phyloP scores from a whole-genome alignment of 441 rosid genomes.

The Isatis lusitanica region DNA sequence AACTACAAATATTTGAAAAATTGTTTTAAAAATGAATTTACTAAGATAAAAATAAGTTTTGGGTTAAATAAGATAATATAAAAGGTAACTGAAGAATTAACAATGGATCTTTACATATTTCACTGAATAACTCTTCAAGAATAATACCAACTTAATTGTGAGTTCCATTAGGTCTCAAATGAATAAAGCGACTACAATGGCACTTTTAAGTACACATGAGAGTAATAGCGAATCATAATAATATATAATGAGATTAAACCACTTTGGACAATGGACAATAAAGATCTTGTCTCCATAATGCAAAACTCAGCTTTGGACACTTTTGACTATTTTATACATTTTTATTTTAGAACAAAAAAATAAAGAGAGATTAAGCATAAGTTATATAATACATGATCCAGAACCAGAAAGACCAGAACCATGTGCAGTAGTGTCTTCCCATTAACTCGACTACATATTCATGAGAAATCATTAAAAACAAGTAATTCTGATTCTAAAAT shows the following conservation, averaged over 20 bases:
- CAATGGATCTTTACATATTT: background rate
- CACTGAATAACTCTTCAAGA: background rate
- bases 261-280: slow-evolving; percentile 37
- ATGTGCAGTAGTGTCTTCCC: slow-evolving; percentile 39
- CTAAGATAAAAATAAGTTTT: background rate
- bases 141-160: slow-evolving; percentile 22
- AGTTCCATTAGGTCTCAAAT: slow-evolving; percentile 24
- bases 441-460: slow-evolving; percentile 25
- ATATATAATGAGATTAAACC: slow-evolving; percentile 30
- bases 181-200: slow-evolving; percentile 26
- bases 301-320: slow-evolving; percentile 37
- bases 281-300: slow-evolving; percentile 39
- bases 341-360: background rate
- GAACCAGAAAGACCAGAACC: background rate
- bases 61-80: background rate
- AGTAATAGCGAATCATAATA: slow-evolving; percentile 27
- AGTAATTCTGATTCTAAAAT: background rate
- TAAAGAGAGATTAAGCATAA: slow-evolving; percentile 20
- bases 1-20: background rate
- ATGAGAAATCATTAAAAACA: background rate
- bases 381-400: slow-evolving; percentile 14
- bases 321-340: slow-evolving; percentile 24
- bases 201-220: slow-evolving; percentile 35
- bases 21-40: background rate
- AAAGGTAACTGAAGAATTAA: background rate